phyloP scores from a whole-genome alignment of 1,139 yeast genomes.

The Casaregolazyma lundiana region DNA sequence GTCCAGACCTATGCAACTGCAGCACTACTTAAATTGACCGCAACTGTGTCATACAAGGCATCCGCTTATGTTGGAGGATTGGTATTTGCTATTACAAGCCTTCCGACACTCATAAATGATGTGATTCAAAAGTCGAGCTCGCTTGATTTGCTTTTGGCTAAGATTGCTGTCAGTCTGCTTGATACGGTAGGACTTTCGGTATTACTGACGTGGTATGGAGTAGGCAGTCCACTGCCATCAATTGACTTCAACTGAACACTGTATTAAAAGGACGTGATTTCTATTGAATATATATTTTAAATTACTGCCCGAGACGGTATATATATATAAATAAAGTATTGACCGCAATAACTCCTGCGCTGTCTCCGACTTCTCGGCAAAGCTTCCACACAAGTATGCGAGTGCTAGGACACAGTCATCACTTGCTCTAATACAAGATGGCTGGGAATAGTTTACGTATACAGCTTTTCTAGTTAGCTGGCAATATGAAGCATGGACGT shows the following conservation, averaged over 20 bases:
- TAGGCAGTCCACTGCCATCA: conserved; percentile 8
- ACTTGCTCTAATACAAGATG: too few species aligned
- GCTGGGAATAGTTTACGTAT: too few species aligned
- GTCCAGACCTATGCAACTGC: conserved; percentile 41
- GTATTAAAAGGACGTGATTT: neutral
- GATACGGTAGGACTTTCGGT: conserved; percentile 42
- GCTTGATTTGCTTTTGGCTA: conserved; percentile 34
- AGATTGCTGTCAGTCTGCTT: conserved; percentile 33
- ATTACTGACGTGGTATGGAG: conserved; percentile 37
- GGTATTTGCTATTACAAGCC: conserved; percentile 36
- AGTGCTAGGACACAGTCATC: too few species aligned
- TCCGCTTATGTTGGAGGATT: conserved; percentile 39
- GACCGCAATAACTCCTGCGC: neutral
- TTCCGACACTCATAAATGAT: conserved; percentile 35
- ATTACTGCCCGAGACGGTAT: neutral
- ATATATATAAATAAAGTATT: neutral
- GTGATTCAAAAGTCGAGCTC: conserved; percentile 36
- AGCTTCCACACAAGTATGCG: too few species aligned
- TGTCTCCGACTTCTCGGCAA: neutral
- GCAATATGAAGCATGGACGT: too few species aligned
- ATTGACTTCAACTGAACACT: neutral
- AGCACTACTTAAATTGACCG: conserved; percentile 38
- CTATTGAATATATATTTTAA: neutral
- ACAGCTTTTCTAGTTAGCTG: too few species aligned
- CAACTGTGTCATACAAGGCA: conserved; percentile 37